A percentile compares a stretch with the other conserved stretches of the same genome.
These are phyloP conservation scores for Clonostachys chloroleuca DNA, from an alignment of 2,329 filamentous ascomycete species.

Conservation along the genomic window DNA sequence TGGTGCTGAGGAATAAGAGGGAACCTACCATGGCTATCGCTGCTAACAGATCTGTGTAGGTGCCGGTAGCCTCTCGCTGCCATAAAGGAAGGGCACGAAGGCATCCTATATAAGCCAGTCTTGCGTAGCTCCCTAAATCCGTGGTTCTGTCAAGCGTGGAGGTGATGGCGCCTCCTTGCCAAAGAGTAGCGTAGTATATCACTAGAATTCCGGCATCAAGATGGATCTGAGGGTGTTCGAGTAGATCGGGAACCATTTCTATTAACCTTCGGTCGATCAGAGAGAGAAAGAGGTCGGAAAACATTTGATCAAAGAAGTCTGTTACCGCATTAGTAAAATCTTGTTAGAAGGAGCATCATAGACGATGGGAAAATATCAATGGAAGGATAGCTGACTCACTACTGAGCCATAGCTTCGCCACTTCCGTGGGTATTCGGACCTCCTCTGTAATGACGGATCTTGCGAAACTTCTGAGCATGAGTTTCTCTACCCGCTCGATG, in stretches of 20 bases:
- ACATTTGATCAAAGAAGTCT: conserved; percentile 21
- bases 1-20: fast-evolving
- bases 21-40: conserved; percentile 16
- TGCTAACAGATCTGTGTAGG: conserved; percentile 19
- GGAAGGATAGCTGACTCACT: too few species aligned
- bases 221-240: conserved; percentile 17
- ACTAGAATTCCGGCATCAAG: conserved; percentile 19
- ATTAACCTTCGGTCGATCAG: conserved; percentile 17
- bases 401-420: too few species aligned
- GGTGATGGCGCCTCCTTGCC: conserved; percentile 11
- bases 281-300: conserved; percentile 17
- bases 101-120: conserved; percentile 14
- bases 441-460: too few species aligned
- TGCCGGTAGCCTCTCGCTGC: conserved; percentile 20
- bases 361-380: too few species aligned
- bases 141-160: neutral
- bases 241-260: conserved; percentile 20
- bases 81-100: conserved; percentile 18
- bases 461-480: too few species aligned
- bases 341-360: neutral
- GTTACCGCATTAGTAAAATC: neutral
- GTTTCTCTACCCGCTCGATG: too few species aligned
- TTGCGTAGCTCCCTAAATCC: neutral
- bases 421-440: too few species aligned
- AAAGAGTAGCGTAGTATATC: conserved; percentile 21